These are phyloP conservation scores for Endothia cerciana DNA, from an alignment of 2,329 filamentous ascomycete species.

Conservation along the genomic window DNA sequence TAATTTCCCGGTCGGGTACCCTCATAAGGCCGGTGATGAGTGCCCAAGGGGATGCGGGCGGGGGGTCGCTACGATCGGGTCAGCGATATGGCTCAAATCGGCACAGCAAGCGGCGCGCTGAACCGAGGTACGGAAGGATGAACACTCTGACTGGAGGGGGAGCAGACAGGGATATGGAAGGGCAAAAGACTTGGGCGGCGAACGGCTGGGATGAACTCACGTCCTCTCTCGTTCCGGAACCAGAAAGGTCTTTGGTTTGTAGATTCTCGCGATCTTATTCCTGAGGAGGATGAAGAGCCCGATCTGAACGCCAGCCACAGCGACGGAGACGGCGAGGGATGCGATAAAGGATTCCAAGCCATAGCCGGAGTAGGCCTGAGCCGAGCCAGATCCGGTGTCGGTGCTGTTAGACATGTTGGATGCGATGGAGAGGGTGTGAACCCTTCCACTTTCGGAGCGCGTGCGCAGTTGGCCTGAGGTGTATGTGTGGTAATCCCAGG, in stretches of 20 bases:
- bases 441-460: neutral
- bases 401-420: constrained; percentile 25
- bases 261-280: constrained; percentile 80
- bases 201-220: constrained; percentile 5
- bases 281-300: constrained; percentile 76
- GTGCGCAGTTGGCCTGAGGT: neutral
- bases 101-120: neutral
- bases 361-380: constrained; percentile 44
- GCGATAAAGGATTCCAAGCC: constrained; percentile 64
- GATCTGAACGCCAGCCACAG: constrained; percentile 67
- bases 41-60: constrained; percentile 60
- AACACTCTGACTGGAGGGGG: neutral
- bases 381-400: constrained; percentile 30
- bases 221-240: constrained; percentile 85
- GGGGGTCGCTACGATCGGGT: constrained; percentile 53
- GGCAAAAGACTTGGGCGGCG: neutral
- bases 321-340: constrained; percentile 64
- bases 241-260: constrained; percentile 83
- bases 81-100: neutral
- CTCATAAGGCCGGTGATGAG: constrained; percentile 65
- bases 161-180: neutral
- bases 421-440: constrained; percentile 9
- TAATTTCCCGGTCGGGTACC: constrained; percentile 77
- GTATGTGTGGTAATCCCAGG: neutral
- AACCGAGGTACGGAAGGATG: neutral